A percentile compares a stretch with the other conserved stretches of the same genome.
phyloP scores from a whole-genome alignment of 2,329 filamentous ascomycete genomes.

The Penicillium aurantiogriseum region DNA sequence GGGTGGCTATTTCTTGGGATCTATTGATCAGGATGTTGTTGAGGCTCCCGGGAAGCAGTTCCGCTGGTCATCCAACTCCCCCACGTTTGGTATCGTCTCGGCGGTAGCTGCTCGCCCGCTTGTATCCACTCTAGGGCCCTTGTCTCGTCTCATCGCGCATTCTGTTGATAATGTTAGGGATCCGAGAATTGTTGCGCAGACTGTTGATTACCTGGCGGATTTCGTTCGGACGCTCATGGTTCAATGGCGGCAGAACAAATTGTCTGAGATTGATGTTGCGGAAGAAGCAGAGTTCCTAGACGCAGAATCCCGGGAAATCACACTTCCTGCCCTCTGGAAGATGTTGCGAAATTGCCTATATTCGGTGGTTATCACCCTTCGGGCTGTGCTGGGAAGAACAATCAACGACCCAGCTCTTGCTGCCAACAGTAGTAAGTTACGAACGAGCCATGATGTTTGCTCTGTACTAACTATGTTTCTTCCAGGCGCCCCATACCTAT shows the following conservation, averaged over 20 bases:
- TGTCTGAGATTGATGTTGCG: slow-evolving; percentile 69
- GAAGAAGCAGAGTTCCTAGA: slow-evolving; percentile 65
- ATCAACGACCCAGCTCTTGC: slow-evolving; percentile 58
- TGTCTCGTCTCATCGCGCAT: slow-evolving; percentile 63
- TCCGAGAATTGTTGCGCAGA: slow-evolving; percentile 40
- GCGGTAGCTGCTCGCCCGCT: slow-evolving; percentile 58
- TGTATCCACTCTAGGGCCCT: slow-evolving; percentile 59
- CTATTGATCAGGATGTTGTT: slow-evolving; percentile 66
- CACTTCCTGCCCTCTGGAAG: slow-evolving; percentile 71
- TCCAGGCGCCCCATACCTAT: slow-evolving; percentile 62
- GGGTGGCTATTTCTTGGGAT: slow-evolving; percentile 70
- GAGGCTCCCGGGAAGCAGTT: slow-evolving; percentile 57
- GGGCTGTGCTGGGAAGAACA: slow-evolving; percentile 67
- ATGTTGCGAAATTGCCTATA: slow-evolving; percentile 74
- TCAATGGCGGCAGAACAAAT: slow-evolving; percentile 71
- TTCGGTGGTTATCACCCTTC: slow-evolving; percentile 69
- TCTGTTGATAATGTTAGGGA: slow-evolving; percentile 58
- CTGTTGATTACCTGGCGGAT: slow-evolving; percentile 60
- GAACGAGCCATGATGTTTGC: not conserved
- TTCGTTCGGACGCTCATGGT: slow-evolving; percentile 67
- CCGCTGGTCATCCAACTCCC: slow-evolving; percentile 62
- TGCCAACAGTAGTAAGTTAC: slow-evolving; percentile 48
- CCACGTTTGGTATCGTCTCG: slow-evolving; percentile 58
- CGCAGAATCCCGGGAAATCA: slow-evolving; percentile 62
- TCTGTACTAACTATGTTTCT: slow-evolving; percentile 10